phyloP scores from a whole-genome alignment of 208 protist genomes.

The Leptomonas pyrrhocoris region DNA sequence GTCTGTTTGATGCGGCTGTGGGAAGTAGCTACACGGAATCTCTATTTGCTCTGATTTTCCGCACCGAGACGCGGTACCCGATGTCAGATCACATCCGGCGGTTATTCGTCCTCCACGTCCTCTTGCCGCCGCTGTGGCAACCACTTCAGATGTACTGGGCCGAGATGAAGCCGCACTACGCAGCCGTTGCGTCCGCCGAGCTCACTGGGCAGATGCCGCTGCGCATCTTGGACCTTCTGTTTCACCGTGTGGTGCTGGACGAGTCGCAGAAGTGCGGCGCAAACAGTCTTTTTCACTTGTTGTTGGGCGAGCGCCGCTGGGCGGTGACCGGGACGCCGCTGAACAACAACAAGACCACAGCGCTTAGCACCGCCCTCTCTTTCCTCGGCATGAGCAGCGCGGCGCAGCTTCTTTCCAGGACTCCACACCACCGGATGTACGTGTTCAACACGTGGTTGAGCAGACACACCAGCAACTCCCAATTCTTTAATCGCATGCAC shows the following conservation, averaged over 20 bases:
- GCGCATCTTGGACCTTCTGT: slow-evolving; percentile 41
- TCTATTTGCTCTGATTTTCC: slow-evolving; percentile 8
- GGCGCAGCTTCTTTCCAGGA: slow-evolving; percentile 2
- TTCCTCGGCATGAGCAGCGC: slow-evolving; percentile 33
- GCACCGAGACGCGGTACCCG: slow-evolving; percentile 1
- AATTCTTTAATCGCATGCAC: neutral
- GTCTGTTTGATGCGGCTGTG: slow-evolving; percentile 1
- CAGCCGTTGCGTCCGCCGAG: slow-evolving; percentile 15
- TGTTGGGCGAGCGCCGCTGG: slow-evolving; percentile 47
- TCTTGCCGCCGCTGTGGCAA: slow-evolving; percentile 26
- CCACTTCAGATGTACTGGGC: slow-evolving; percentile 15
- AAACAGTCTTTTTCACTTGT: slow-evolving; percentile 34
- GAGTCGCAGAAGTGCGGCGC: slow-evolving; percentile 57
- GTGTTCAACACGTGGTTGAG: neutral
- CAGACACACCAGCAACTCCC: neutral
- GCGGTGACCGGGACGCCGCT: slow-evolving; percentile 66
- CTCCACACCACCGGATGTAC: neutral
- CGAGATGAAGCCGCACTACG: slow-evolving; percentile 20
- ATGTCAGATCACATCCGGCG: slow-evolving; percentile 11
- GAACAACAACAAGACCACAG: slow-evolving; percentile 46
- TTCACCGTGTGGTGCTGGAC: slow-evolving; percentile 62
- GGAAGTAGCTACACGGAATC: neutral
- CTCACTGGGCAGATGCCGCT: slow-evolving; percentile 19
- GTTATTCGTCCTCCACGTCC: slow-evolving; percentile 19
- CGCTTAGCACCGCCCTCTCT: slow-evolving; percentile 32